Percentiles rank a stretch among this genome's conserved stretches.
These are phyloP conservation scores for Kitagawia praeruptora DNA, from an alignment of 129 eudicot species.

Conservation along the genomic window DNA sequence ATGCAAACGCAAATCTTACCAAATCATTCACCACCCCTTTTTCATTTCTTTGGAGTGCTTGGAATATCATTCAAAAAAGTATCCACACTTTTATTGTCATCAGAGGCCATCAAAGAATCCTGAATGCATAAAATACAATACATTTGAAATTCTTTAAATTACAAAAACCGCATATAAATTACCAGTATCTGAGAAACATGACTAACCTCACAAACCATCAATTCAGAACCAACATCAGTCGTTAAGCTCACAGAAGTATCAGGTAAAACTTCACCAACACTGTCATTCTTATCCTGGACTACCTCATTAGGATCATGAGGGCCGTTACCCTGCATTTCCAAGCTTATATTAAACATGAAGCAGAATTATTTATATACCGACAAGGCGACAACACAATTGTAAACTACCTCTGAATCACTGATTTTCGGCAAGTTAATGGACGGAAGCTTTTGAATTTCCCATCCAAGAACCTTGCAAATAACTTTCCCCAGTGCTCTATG, in stretches of 20 bases:
- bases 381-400: background rate
- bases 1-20: constrained; percentile 21
- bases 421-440: constrained; percentile 24
- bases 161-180: background rate
- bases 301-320: constrained; percentile 13
- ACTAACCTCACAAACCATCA: constrained; percentile 47
- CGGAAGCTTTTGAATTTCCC: constrained; percentile 68
- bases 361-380: background rate
- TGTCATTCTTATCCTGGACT: constrained; percentile 12
- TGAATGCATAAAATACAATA: constrained; percentile 10
- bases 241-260: constrained; percentile 11
- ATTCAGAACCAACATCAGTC: constrained; percentile 20
- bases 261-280: constrained; percentile 15
- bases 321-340: constrained; percentile 26
- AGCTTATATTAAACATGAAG: background rate
- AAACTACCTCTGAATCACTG: constrained; percentile 22
- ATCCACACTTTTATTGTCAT: constrained; percentile 22
- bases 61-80: constrained; percentile 10
- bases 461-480: constrained; percentile 75
- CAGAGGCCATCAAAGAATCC: constrained; percentile 14
- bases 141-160: background rate
- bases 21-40: constrained; percentile 32
- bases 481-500: constrained; percentile 65
- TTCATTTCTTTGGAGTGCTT: constrained; percentile 18
- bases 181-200: background rate